Base-by-base conservation (phyloP, 2,329 filamentous ascomycete species). In the Phialophora expanda region DNA sequence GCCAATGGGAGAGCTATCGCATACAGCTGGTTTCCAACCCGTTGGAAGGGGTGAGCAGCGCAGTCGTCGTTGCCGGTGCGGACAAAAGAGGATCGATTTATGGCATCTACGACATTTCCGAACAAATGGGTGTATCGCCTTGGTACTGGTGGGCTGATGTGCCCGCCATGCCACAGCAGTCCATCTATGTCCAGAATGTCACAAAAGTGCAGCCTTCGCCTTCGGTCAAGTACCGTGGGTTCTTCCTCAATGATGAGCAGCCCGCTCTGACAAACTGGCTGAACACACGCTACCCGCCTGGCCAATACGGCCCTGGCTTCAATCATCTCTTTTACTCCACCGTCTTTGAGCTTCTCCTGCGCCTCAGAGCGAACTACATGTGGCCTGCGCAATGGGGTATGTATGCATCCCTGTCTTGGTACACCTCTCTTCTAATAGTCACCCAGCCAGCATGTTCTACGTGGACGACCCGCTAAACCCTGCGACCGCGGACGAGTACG, bases 81-180 rank as follows among this genome's bases (percentile, higher is more conserved):
- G 88, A 91, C 74, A 85, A 85, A 62, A 81, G 89, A 67, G 88
- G 87, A 14, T 85, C 87, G 1, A 90, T 92, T 62, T 92, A 85
- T 71, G 89, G 89, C 11, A 79, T 90, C 22, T 92, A 92, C 77
- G 88, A 89, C 69, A 76, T 91, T 56, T 89, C 87, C 24, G 88
- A 91, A 76, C 88, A 91, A 74, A 90, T 91, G 64, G 89, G 89
- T 28, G 88, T 91, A 12, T 89, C 86, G 34, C 88, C 87, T 70
- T 90, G 87, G 86, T 38, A 53, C 8, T 61, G 30, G 58, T 90
- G 86, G 81, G 87, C 88, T 5, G 88, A 90, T 73, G 85, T 88
- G 1, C 82, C 86, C 0, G 73, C 83, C 1, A 81, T 82, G 60
- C 77, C 81, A 66, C 82, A 84, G 68, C 75, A 79, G 24, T 78